These are phyloP conservation scores for Clonostachys chloroleuca DNA, from an alignment of 2,329 filamentous ascomycete genomes.

Conservation along the genomic window DNA sequence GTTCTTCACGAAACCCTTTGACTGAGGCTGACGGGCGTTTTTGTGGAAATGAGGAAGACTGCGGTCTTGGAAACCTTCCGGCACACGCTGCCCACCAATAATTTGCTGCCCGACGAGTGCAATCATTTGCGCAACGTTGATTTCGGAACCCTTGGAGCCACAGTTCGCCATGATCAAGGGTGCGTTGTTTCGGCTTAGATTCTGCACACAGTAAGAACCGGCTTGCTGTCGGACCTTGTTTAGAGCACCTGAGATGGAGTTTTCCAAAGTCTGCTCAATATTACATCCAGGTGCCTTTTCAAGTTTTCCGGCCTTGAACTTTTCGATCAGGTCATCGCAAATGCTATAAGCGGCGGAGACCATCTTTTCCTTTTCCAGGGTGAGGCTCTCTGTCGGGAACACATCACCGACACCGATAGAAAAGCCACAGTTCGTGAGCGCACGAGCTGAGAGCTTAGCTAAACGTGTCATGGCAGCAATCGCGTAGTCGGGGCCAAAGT, in stretches of 20 bases:
- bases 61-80: conserved; percentile 94
- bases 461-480: conserved; percentile 91
- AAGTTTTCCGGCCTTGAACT: conserved; percentile 75
- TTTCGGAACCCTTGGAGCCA: conserved; percentile 92
- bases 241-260: conserved; percentile 83
- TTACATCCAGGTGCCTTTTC: conserved; percentile 86
- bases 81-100: conserved; percentile 88
- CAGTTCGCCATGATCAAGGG: conserved; percentile 96
- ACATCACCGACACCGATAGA: conserved; percentile 96
- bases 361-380: conserved; percentile 68
- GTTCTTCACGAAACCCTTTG: conserved; percentile 95
- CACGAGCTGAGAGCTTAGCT: conserved; percentile 83
- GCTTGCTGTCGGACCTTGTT: conserved; percentile 89
- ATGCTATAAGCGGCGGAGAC: conserved; percentile 75
- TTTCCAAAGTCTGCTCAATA: conserved; percentile 88
- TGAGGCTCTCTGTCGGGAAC: conserved; percentile 71
- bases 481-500: conserved; percentile 86
- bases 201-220: conserved; percentile 84
- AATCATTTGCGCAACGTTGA: conserved; percentile 99
- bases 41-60: conserved; percentile 95
- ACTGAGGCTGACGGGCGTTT: conserved; percentile 83
- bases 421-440: conserved; percentile 86
- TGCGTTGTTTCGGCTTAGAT: conserved; percentile 86
- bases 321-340: conserved; percentile 78
- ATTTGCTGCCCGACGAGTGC: conserved; percentile 97